Evolutionary conservation across 805 yeast genomes (phyloP).

Genomic region (Cyberlindnera mycetangii): DNA sequence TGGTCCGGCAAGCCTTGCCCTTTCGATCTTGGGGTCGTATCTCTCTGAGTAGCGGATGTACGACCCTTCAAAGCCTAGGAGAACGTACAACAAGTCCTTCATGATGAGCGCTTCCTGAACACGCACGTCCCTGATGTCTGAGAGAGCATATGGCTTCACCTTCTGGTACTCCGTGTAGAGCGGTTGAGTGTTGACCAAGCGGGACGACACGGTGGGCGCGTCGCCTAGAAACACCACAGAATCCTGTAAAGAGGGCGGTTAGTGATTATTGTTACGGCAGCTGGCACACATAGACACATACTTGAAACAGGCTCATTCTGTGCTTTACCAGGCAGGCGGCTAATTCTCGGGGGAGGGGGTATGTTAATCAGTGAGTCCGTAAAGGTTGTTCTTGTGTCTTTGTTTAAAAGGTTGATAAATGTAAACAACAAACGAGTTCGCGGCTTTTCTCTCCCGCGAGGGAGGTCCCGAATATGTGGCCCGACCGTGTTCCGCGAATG

Average conservation of each 20-base stretch:
- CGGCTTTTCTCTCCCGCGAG: too few relatives aligned
- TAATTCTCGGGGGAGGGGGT: background rate
- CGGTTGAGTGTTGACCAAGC: constrained; percentile 35
- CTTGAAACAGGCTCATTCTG: constrained; percentile 6
- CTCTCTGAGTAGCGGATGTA: constrained; percentile 67
- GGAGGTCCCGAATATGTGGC: constrained; percentile 5
- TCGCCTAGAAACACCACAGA: constrained; percentile 23
- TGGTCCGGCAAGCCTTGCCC: constrained; percentile 58
- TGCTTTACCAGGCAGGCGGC: background rate
- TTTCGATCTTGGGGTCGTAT: constrained; percentile 45
- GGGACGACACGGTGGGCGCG: constrained; percentile 28
- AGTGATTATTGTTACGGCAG: background rate
- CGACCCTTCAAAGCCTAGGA: constrained; percentile 74
- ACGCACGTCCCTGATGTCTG: constrained; percentile 42
- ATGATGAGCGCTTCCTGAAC: constrained; percentile 73
- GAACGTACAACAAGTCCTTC: constrained; percentile 63
- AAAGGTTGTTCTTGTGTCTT: background rate
- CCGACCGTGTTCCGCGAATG: background rate
- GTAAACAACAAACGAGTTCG: constrained; percentile 10
- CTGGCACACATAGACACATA: background rate
- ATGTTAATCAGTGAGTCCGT: too few relatives aligned
- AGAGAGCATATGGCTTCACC: constrained; percentile 43
- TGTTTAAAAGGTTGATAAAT: background rate
- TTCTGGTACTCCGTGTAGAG: constrained; percentile 30
- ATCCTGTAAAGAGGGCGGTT: constrained; percentile 22